phyloP scores from a whole-genome alignment of 306 rosid species.

The Trifolium repens region DNA sequence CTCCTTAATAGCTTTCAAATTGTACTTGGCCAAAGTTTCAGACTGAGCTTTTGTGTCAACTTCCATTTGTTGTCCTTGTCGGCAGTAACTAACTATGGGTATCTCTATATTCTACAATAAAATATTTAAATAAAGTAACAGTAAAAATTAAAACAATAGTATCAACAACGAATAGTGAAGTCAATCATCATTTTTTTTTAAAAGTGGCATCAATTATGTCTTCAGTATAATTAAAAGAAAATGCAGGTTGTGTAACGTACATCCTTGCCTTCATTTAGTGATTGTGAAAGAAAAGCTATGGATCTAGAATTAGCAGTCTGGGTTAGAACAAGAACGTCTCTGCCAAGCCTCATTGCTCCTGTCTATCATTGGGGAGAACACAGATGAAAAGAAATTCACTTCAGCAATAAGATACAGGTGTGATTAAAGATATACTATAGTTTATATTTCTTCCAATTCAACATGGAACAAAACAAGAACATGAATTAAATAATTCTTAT shows the following conservation, averaged over 20 bases:
- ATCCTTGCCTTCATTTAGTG: constrained; percentile 63
- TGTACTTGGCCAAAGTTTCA: constrained; percentile 52
- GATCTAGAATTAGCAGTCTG: constrained; percentile 64
- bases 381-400: constrained; percentile 22
- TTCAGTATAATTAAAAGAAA: constrained; percentile 12
- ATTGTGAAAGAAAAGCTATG: constrained; percentile 66
- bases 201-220: neutral
- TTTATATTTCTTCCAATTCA: constrained; percentile 18
- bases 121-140: constrained; percentile 5
- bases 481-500: constrained; percentile 1
- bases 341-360: constrained; percentile 72
- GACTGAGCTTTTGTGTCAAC: constrained; percentile 52
- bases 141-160: constrained; percentile 21
- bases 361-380: constrained; percentile 45
- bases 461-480: constrained; percentile 26
- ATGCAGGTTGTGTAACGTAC: constrained; percentile 37
- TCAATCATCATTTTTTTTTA: neutral
- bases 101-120: constrained; percentile 65
- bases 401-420: constrained; percentile 21
- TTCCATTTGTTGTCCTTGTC: constrained; percentile 57
- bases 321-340: constrained; percentile 63
- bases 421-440: neutral
- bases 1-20: constrained; percentile 57
- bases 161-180: neutral
- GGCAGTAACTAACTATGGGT: constrained; percentile 57